A percentile compares a stretch with the other conserved stretches of the same genome.
phyloP scores from a whole-genome alignment of 1,139 yeast genomes.

The Blastobotrys capitulatus region DNA sequence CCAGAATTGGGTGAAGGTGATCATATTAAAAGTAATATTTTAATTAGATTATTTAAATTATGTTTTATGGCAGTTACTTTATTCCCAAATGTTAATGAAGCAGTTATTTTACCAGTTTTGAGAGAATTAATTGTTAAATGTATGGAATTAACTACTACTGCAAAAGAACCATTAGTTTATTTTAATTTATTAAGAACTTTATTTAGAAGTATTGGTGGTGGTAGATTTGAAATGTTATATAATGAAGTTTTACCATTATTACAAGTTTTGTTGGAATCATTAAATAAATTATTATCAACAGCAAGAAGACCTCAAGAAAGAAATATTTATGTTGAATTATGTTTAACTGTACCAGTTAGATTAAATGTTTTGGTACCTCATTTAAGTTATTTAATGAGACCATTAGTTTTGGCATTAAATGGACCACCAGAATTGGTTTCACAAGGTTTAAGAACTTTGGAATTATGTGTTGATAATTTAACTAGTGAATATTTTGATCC shows the following conservation, averaged over 20 bases:
- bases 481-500: slow-evolving; percentile 98
- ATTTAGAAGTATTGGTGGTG: slow-evolving; percentile 94
- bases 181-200: slow-evolving; percentile 83
- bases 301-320: slow-evolving; percentile 87
- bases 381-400: slow-evolving; percentile 78
- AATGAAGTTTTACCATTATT: slow-evolving; percentile 88
- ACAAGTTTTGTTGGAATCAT: slow-evolving; percentile 77
- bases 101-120: slow-evolving; percentile 80
- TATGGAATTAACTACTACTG: slow-evolving; percentile 73
- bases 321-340: slow-evolving; percentile 88
- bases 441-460: slow-evolving; percentile 91
- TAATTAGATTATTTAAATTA: slow-evolving; percentile 79
- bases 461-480: slow-evolving; percentile 91
- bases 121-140: slow-evolving; percentile 78
- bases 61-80: slow-evolving; percentile 95
- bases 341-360: slow-evolving; percentile 93
- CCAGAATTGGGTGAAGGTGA: slow-evolving; percentile 79
- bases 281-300: slow-evolving; percentile 75
- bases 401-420: slow-evolving; percentile 83
- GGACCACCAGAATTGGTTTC: slow-evolving; percentile 89
- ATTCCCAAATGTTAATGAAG: slow-evolving; percentile 83
- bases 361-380: slow-evolving; percentile 92
- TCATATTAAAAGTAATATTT: slow-evolving; percentile 68
- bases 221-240: slow-evolving; percentile 85
- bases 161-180: slow-evolving; percentile 87